These are phyloP conservation scores for Scleromitrula shiraiana DNA, from an alignment of 2,329 filamentous ascomycete genomes.

Conservation along the genomic window DNA sequence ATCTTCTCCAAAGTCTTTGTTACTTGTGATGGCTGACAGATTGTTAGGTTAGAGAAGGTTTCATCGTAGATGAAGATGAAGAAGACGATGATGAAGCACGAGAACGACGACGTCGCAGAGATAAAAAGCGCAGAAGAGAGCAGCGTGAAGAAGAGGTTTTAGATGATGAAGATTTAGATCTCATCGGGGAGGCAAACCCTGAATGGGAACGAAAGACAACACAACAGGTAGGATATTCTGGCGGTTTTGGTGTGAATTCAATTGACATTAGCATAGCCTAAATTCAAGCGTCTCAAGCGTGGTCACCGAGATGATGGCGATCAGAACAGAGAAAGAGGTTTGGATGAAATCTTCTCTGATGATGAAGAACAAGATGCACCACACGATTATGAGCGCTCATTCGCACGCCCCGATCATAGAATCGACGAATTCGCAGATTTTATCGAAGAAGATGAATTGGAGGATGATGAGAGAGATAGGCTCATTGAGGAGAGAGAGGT, in stretches of 20 bases:
- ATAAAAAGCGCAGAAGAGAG: slow-evolving; percentile 70
- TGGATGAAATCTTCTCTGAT: slow-evolving; percentile 92
- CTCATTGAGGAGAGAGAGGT: slow-evolving; percentile 82
- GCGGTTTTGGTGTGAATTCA: neutral
- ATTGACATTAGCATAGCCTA: slow-evolving; percentile 48
- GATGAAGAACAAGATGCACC: slow-evolving; percentile 70
- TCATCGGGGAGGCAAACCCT: slow-evolving; percentile 78
- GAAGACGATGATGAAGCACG: slow-evolving; percentile 56
- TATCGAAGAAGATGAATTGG: slow-evolving; percentile 91
- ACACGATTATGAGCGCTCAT: slow-evolving; percentile 36
- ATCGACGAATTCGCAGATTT: slow-evolving; percentile 88
- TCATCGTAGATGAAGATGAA: slow-evolving; percentile 88
- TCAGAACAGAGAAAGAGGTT: slow-evolving; percentile 58
- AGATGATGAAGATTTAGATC: slow-evolving; percentile 91
- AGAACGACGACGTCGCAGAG: slow-evolving; percentile 52
- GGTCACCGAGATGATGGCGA: slow-evolving; percentile 72
- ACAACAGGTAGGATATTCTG: slow-evolving; percentile 51
- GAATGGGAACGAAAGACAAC: slow-evolving; percentile 60
- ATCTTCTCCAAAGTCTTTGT: slow-evolving; percentile 4
- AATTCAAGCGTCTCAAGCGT: slow-evolving; percentile 94
- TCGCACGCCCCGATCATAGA: slow-evolving; percentile 39
- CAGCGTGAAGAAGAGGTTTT: slow-evolving; percentile 77
- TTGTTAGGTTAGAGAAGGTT: slow-evolving; percentile 76
- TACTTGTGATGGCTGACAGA: slow-evolving; percentile 13
- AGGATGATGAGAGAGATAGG: slow-evolving; percentile 75